phyloP scores from a whole-genome alignment of 1,284 basidiomycete genomes.

The Ceratobasidium sp. region DNA sequence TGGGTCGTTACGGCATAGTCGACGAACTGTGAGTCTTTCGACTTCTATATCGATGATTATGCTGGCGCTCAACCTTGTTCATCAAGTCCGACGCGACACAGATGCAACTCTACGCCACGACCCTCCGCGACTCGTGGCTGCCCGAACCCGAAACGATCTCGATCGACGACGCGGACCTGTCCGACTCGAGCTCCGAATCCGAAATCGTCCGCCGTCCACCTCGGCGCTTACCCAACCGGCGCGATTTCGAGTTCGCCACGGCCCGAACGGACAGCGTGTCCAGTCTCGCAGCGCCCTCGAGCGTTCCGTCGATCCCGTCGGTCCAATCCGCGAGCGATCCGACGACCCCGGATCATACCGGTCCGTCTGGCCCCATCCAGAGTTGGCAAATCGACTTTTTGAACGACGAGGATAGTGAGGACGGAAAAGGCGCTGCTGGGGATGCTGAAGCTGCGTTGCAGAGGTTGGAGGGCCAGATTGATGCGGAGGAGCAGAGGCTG shows the following conservation, averaged over 20 bases:
- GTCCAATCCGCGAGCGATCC: slow-evolving; percentile 52
- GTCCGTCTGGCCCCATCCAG: slow-evolving; percentile 65
- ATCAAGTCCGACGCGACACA: slow-evolving; percentile 26
- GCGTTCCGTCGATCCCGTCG: slow-evolving; percentile 62
- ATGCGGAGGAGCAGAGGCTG: slow-evolving; percentile 74
- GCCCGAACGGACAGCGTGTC: slow-evolving; percentile 76
- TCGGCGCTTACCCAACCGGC: slow-evolving; percentile 74
- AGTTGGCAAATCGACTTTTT: slow-evolving; percentile 86
- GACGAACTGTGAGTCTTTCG: slow-evolving; percentile 15
- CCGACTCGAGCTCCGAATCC: slow-evolving; percentile 49
- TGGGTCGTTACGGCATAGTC: slow-evolving; percentile 31
- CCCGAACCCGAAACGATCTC: slow-evolving; percentile 50
- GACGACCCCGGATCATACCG: slow-evolving; percentile 43
- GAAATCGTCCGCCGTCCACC: slow-evolving; percentile 55
- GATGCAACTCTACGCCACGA: slow-evolving; percentile 39
- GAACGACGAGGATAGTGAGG: slow-evolving; percentile 76
- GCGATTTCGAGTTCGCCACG: slow-evolving; percentile 83
- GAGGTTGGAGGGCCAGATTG: slow-evolving; percentile 86
- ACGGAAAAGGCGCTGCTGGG: slow-evolving; percentile 72
- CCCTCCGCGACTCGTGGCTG: slow-evolving; percentile 36
- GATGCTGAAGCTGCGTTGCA: slow-evolving; percentile 85
- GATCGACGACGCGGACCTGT: slow-evolving; percentile 52
- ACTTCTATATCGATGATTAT: neutral
- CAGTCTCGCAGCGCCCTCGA: slow-evolving; percentile 72
- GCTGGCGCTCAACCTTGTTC: neutral